Conservation (phyloP, 129 eudicot genomes). For the Pulicaria dysenterica region DNA sequence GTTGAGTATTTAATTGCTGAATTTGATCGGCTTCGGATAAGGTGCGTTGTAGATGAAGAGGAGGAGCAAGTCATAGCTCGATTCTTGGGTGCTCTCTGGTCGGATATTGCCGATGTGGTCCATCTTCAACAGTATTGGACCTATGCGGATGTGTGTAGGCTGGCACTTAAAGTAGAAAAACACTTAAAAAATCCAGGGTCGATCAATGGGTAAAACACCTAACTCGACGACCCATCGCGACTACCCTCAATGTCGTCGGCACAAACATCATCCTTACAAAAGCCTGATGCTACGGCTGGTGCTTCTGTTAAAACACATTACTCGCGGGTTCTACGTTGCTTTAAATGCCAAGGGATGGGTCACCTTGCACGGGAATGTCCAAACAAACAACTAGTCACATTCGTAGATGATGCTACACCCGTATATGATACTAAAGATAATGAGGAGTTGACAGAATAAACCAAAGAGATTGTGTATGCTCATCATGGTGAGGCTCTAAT, state of each 20-base stretch:
- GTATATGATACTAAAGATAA: not conserved
- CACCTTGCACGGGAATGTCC: constrained; percentile 5
- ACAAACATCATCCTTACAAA: not conserved
- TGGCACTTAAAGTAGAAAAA: not conserved
- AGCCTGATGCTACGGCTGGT: no score
- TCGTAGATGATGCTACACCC: not conserved
- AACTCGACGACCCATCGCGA: no score
- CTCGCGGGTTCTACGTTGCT: not conserved
- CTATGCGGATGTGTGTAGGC: not conserved
- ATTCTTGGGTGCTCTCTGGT: not conserved
- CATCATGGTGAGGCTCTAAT: not conserved
- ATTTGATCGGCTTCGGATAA: not conserved
- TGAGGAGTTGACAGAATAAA: not conserved
- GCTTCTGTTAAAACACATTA: not conserved
- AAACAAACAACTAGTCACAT: not conserved
- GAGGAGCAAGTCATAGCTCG: not conserved
- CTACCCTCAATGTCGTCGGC: not conserved
- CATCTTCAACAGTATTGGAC: not conserved
- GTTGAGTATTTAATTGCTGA: not conserved
- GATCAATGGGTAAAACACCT: no score
- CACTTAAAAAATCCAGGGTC: not conserved
- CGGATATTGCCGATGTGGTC: not conserved
- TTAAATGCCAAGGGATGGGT: constrained; percentile 11
- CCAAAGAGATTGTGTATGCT: not conserved
- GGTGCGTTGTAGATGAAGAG: not conserved